Evolutionary conservation across 2,329 filamentous ascomycete genomes (phyloP).

Genomic region (Talaromyces atroroseus): DNA sequence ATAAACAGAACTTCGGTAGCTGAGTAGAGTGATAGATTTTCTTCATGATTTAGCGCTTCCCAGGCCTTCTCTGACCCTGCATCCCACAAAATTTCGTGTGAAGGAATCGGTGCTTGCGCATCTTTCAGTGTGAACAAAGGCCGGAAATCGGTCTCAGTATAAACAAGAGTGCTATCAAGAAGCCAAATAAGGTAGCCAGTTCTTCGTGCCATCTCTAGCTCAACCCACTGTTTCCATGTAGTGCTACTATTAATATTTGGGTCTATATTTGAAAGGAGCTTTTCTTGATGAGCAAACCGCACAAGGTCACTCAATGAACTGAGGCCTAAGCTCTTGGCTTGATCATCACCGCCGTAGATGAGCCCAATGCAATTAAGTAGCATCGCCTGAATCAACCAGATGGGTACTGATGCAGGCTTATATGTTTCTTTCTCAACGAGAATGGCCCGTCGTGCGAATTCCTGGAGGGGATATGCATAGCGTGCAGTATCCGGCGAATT

Average conservation of each 20-base stretch:
- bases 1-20: constrained; percentile 45
- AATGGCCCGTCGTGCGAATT: constrained; percentile 37
- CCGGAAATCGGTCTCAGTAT: constrained; percentile 30
- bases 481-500: constrained; percentile 23
- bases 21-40: constrained; percentile 34
- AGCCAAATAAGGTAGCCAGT: constrained; percentile 42
- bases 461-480: constrained; percentile 33
- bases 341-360: constrained; percentile 23
- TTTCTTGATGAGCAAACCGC: constrained; percentile 19
- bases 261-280: constrained; percentile 17
- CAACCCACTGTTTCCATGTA: constrained; percentile 34
- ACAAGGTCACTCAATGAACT: constrained; percentile 26
- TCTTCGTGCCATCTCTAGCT: constrained; percentile 33
- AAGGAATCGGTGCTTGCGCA: constrained; percentile 35
- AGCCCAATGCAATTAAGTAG: constrained; percentile 30
- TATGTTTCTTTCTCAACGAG: constrained; percentile 28
- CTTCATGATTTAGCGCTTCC: constrained; percentile 24
- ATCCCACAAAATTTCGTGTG: constrained; percentile 39
- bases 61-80: constrained; percentile 30
- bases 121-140: constrained; percentile 37
- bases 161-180: constrained; percentile 38
- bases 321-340: constrained; percentile 21
- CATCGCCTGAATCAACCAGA: constrained; percentile 28
- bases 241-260: neutral
- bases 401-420: constrained; percentile 12